phyloP scores from a whole-genome alignment of 1,284 basidiomycete species.

The Puccinia horiana region DNA sequence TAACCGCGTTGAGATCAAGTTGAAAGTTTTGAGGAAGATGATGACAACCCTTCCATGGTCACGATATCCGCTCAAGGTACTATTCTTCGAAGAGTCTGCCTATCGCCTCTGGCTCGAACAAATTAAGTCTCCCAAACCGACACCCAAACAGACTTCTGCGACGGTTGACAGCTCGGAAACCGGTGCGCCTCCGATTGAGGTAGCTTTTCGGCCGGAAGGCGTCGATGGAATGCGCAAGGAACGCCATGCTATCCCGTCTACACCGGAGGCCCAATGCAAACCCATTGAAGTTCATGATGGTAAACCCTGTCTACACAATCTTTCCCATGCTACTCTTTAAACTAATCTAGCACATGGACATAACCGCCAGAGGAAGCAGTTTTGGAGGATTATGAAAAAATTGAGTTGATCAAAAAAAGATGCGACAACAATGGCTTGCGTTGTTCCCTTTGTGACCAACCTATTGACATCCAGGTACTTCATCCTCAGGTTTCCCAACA shows the following conservation, averaged over 20 bases:
- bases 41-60: slow-evolving; percentile 46
- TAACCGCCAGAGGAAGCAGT: slow-evolving; percentile 35
- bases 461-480: slow-evolving; percentile 37
- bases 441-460: slow-evolving; percentile 41
- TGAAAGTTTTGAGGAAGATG: slow-evolving; percentile 48
- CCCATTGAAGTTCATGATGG: slow-evolving; percentile 48
- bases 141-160: not conserved
- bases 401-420: slow-evolving; percentile 32
- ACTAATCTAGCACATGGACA: slow-evolving; percentile 1
- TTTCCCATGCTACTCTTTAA: not conserved
- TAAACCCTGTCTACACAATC: slow-evolving; percentile 1
- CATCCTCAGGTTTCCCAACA: not conserved
- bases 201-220: slow-evolving; percentile 30
- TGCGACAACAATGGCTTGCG: not conserved
- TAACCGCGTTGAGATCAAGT: slow-evolving; percentile 35
- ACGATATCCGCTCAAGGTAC: slow-evolving; percentile 38
- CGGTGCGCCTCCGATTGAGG: slow-evolving; percentile 11
- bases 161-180: not conserved
- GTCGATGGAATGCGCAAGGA: slow-evolving; percentile 42
- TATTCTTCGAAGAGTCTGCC: slow-evolving; percentile 40
- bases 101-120: slow-evolving; percentile 28
- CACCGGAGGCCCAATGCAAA: slow-evolving; percentile 30
- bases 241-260: slow-evolving; percentile 5
- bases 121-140: slow-evolving; percentile 13
- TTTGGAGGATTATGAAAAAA: slow-evolving; percentile 47